Evolutionary conservation across 169 alveolate species (phyloP), one percentile per base, ranked within the genome.

Genomic region (Besnoitia besnoiti): DNA sequence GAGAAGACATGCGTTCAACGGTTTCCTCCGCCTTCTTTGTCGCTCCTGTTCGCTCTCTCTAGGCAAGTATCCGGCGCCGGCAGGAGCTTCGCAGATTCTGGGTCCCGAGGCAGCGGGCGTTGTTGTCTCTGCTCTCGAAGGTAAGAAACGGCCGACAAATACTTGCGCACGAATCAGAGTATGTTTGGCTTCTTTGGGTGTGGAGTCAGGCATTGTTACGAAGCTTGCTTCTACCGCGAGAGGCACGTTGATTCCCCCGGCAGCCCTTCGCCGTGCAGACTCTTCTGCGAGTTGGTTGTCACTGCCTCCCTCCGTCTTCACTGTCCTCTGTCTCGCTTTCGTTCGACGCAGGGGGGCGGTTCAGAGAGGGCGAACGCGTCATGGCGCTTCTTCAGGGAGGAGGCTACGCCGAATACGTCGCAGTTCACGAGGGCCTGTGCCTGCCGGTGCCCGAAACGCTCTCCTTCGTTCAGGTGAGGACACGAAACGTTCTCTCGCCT

Each of bases 1-100:
- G 27, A 55, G 67, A 3, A 16, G 30, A 19, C 33, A 55, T 21
- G 3, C 27, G 12, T 5, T n/a, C n/a, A n/a, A n/a, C n/a, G n/a
- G n/a, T n/a, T n/a, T 49, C 12, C 24, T 55, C 67, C 67, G n/a
- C 7, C 5, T 5, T 55, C n/a, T 16, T 10, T 49, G 24, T 55
- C 67, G 67, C 67, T 3, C 27, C 24, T 19, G 7, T 55, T 55
- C 30, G 7, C 30, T 55, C 30, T 55, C 67, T 55, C 67, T 55
- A 89, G 93, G 93, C 7, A 89, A 77, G 39, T 89, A 89, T n/a
- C 93, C 93, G 39, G 67, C 82, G 47, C 93, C 93, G 24, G 62
- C 30, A 2, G 88, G 88, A 7, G 89, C 89, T 30, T 39, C 89
- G 39, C 37, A 49, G 8, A 35, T 89, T 44, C 85, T 89, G 12